Base-by-base conservation (phyloP, 164 flowering plant species). In the Vitis cinerea region DNA sequence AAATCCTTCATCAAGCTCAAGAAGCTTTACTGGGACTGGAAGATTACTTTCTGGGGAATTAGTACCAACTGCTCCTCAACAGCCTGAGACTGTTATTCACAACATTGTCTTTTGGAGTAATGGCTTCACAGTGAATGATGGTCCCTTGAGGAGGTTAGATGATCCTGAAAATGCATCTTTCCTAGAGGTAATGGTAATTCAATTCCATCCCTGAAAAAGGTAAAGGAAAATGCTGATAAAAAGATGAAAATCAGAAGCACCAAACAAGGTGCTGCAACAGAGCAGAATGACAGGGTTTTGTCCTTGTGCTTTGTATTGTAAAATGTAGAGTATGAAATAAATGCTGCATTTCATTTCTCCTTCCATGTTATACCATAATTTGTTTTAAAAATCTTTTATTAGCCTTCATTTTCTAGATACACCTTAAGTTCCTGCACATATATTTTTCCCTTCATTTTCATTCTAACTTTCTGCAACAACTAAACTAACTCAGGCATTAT, bases 61-160 rank as follows among this genome's bases (percentile, higher is more conserved):
- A 48, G 77, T 83, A 19, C 74, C 86, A 59, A 67, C 93, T 72
- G 69, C 83, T 63, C 83, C 86, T 65, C 88, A 81, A 73, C 90
- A 73, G 59, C 93, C 97, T 61, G 89, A 90, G 71, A 54, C 76
- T 69, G 76, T 89, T 16, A 68, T 72, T 59, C 97, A 90, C 84
- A 87, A 78, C 65, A 86, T 92, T 66, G 78, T 83, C 53, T 92
- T 94, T 56, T 94, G 94, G 97, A 76, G 80, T 15, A 88, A 94
- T 79, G 98, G 98, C 15, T 94, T 94, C 73, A 89, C 91, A 59
- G 86, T 90, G 11, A 76, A 92, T 83, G 94, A 94, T 75, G 97
- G 98, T 14, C 97, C 97, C 72, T 79, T 94, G 75, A 83, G 98
- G 81, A 79, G 89, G 74, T 65, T 92, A 80, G 93, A 88, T 69